Percentiles rank a stretch among this genome's conserved stretches.
Evolutionary conservation across 768 basidiomycete genomes (phyloP).

Genomic region (Omphalotus guepiniiformis): DNA sequence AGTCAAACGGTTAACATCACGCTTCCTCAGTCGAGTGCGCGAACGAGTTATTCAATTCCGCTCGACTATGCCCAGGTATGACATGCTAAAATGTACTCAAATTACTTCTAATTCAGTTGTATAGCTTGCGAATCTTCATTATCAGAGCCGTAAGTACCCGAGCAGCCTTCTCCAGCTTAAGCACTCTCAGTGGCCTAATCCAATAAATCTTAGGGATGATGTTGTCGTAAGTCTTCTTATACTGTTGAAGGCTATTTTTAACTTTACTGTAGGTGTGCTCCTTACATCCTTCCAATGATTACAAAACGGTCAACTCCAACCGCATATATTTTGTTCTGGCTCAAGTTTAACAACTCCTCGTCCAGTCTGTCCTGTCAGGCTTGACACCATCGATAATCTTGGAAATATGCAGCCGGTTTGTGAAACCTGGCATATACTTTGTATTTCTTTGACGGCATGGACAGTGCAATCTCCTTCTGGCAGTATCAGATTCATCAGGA

Average conservation of each 20-base stretch:
- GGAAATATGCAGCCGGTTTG: conserved; percentile 77
- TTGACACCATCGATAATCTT: conserved; percentile 69
- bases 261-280: conserved; percentile 58
- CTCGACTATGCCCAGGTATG: conserved; percentile 75
- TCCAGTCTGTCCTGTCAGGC: conserved; percentile 80
- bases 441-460: no score
- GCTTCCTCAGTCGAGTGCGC: conserved; percentile 67
- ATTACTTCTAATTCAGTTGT: background rate
- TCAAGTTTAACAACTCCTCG: conserved; percentile 7
- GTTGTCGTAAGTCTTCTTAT: conserved; percentile 46
- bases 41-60: conserved; percentile 74
- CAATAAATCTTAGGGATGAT: conserved; percentile 41
- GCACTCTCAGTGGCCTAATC: background rate
- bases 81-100: background rate
- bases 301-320: conserved; percentile 67
- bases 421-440: background rate
- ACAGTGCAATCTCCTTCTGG: conserved; percentile 84
- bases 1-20: background rate
- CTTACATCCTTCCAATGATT: conserved; percentile 83
- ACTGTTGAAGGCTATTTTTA: conserved; percentile 4
- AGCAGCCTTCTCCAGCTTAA: no score
- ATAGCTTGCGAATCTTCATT: conserved; percentile 78
- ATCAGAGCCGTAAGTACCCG: conserved; percentile 71
- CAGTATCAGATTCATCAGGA: conserved; percentile 89
- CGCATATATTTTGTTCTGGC: conserved; percentile 30